Percentiles rank a stretch among this genome's conserved stretches.
Conservation (phyloP, 108 stramenopile genomes). For the Mayamaea pseudoterrestris region DNA sequence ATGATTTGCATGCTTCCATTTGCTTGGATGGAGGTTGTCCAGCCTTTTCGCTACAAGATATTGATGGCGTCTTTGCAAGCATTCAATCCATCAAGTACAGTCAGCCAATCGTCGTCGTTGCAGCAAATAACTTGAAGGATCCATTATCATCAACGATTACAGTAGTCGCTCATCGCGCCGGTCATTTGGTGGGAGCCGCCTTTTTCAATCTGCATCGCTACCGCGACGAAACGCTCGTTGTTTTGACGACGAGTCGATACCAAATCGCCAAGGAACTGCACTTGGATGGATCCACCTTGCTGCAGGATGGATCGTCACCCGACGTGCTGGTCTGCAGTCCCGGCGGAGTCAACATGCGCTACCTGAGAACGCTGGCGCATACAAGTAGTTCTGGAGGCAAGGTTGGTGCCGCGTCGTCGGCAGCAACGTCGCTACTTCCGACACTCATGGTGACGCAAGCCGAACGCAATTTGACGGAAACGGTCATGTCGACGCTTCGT, state of each 20-base stretch:
- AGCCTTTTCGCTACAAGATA: constrained; percentile 74
- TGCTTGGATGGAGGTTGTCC: constrained; percentile 60
- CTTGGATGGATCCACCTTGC: constrained; percentile 59
- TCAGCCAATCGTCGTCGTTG: constrained; percentile 42
- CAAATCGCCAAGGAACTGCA: constrained; percentile 78
- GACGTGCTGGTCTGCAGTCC: constrained; percentile 68
- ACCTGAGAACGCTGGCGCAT: not conserved
- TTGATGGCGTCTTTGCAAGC: constrained; percentile 65
- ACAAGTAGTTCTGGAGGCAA: no score
- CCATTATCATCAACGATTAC: no score
- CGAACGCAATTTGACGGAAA: constrained; percentile 35
- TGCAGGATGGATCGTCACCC: constrained; percentile 60
- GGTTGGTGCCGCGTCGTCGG: no score
- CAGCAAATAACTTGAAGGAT: not conserved
- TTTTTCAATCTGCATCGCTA: constrained; percentile 54
- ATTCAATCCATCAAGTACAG: constrained; percentile 82
- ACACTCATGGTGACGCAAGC: constrained; percentile 7
- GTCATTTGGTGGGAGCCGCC: constrained; percentile 83
- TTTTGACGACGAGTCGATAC: constrained; percentile 49
- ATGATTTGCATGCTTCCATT: constrained; percentile 78
- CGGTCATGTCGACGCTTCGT: constrained; percentile 62
- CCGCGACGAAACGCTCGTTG: constrained; percentile 68
- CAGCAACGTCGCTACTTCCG: not conserved
- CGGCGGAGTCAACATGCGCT: constrained; percentile 46
- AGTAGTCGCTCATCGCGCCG: constrained; percentile 72